Base-by-base conservation (phyloP, 495 filamentous ascomycete species). In the Jackrogersella multiformis region DNA sequence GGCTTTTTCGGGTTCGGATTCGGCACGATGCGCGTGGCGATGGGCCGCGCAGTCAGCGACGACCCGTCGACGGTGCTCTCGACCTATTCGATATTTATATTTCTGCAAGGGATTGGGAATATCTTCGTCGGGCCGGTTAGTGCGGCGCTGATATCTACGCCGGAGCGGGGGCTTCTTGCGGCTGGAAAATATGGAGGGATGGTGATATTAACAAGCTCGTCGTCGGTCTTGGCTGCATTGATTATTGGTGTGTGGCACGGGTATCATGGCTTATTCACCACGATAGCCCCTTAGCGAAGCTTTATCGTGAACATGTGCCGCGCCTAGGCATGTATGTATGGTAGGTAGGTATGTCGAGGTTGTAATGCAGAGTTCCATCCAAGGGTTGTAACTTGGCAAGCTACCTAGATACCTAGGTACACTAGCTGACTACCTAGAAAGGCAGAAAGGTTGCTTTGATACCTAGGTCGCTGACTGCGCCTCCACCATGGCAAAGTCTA, bases 1-100 rank as follows among this genome's bases (percentile, higher is more conserved):
- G 49, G 49, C 8, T 53, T 53, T n/a, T 53, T 53, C 49, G 49
- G 49, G 16, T 53, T 36, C 15, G 49, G 49, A 7, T 53, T 36
- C 24, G 49, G 49, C 9, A 53, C 49, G 5, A 53, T 53, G 49
- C 30, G 49, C 2, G 49, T 53, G 1, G 49, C 49, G 10, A 53
- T 53, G 49, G 49, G 49, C 15, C 49, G 49, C 4, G 49, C 49
- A 2, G 49, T 53, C 18, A 53, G 49, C 32, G 49, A 53, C 32
- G 49, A 53, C 18, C 49, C 49, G 30, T 34, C 49, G 1, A 53
- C 32, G 1, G 49, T 53, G 10, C 9, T 53, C 0, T 36, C 49
- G 49, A 53, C 49, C 2, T 53, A 53, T 24, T 53, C 49, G 15
- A 53, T 53, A 10, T 53, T 53, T 8, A 9, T 53, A n/a, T 53